Conservation (phyloP, 2,329 filamentous ascomycete genomes). For the Penicillium sp. region DNA sequence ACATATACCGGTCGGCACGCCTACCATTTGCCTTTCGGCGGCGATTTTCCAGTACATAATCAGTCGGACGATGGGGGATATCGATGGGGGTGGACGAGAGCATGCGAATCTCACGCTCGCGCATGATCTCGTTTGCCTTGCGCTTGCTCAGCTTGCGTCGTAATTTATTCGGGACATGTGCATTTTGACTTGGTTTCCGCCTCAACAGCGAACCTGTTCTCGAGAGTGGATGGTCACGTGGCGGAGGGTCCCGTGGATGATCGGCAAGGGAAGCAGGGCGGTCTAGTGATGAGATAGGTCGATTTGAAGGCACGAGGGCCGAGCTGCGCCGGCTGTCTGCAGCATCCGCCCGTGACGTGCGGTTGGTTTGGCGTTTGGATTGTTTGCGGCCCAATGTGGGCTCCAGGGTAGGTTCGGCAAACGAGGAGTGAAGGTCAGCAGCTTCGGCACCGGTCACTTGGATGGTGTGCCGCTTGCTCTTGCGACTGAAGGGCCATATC, state of each 20-base stretch:
- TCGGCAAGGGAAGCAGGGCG: conserved; percentile 26
- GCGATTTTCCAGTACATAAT: conserved; percentile 51
- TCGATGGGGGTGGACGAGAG: conserved; percentile 71
- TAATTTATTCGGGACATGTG: conserved; percentile 53
- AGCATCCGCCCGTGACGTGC: conserved; percentile 28
- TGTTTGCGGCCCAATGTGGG: conserved; percentile 32
- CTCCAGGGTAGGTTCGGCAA: conserved; percentile 32
- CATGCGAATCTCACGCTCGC: conserved; percentile 84
- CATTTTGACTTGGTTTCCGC: conserved; percentile 59
- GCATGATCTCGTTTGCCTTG: conserved; percentile 69
- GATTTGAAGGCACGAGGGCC: conserved; percentile 14
- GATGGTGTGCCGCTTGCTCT: conserved; percentile 65
- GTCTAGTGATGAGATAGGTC: conserved; percentile 21
- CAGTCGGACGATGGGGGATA: conserved; percentile 59
- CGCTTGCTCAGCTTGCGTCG: conserved; percentile 75
- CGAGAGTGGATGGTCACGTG: conserved; percentile 41
- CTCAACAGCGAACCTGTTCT: conserved; percentile 51
- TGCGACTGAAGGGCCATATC: conserved; percentile 80
- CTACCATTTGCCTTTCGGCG: conserved; percentile 57
- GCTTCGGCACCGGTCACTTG: conserved; percentile 55
- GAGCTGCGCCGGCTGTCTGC: conserved; percentile 22
- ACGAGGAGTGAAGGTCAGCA: conserved; percentile 36
- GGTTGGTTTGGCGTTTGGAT: conserved; percentile 37
- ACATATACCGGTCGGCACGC: conserved; percentile 62
- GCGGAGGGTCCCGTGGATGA: conserved; percentile 12